Evolutionary conservation across 1,284 basidiomycete genomes (phyloP).

Genomic region (Moesziomyces sp.): DNA sequence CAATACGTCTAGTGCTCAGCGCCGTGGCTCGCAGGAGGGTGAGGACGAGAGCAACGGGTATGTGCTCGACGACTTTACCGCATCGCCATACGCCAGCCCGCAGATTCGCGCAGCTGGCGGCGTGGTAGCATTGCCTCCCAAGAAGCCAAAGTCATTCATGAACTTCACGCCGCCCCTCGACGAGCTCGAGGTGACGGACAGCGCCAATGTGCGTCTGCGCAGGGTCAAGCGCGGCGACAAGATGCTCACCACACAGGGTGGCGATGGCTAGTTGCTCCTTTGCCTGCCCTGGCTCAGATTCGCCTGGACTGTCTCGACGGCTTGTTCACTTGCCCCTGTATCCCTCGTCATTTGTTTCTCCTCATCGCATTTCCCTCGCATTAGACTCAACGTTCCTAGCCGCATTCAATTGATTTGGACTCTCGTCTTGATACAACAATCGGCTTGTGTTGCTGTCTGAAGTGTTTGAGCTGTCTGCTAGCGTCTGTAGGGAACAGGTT

Average conservation of each 20-base stretch:
- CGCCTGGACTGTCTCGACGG: background rate
- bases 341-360: background rate
- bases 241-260: conserved; percentile 53
- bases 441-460: too few relatives aligned
- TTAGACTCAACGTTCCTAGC: background rate
- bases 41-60: conserved; percentile 44
- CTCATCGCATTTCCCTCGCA: background rate
- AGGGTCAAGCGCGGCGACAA: conserved; percentile 39
- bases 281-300: background rate
- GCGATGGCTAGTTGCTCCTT: conserved; percentile 37
- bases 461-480: too few relatives aligned
- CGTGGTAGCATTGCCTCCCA: conserved; percentile 32
- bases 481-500: background rate
- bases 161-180: conserved; percentile 60
- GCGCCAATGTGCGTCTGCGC: conserved; percentile 25
- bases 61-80: conserved; percentile 48
- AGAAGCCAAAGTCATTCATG: conserved; percentile 57
- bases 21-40: conserved; percentile 11
- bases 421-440: background rate
- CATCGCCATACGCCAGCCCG: conserved; percentile 41
- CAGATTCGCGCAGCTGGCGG: conserved; percentile 36
- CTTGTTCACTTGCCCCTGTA: background rate
- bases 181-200: conserved; percentile 47
- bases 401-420: background rate
- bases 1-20: conserved; percentile 3